Conservation (phyloP, 1,284 basidiomycete species). For the Farysia itapuensis region DNA sequence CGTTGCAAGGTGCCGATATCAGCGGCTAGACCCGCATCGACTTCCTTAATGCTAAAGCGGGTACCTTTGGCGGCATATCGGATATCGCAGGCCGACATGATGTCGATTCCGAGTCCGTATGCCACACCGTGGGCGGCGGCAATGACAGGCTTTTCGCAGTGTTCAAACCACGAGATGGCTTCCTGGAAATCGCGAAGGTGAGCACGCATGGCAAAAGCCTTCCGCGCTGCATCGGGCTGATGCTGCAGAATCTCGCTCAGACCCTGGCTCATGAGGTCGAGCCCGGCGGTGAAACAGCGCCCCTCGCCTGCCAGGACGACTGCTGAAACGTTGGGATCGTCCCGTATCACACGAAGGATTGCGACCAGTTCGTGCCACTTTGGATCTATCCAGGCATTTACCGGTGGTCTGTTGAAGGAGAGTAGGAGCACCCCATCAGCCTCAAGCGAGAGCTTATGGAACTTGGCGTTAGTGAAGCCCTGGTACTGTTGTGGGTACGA, state of each 20-base stretch:
- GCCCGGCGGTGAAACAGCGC: constrained; percentile 57
- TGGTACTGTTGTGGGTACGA: constrained; percentile 36
- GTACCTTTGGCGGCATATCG: constrained; percentile 71
- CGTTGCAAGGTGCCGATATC: constrained; percentile 87
- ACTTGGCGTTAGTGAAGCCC: constrained; percentile 20
- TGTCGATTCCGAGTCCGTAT: constrained; percentile 74
- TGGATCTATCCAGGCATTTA: constrained; percentile 52
- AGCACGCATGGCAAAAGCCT: constrained; percentile 40
- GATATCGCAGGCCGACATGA: constrained; percentile 78
- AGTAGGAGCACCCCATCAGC: constrained; percentile 47
- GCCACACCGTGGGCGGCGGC: constrained; percentile 76
- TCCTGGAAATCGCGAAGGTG: constrained; percentile 58
- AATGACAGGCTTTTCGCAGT: constrained; percentile 81
- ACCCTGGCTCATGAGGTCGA: constrained; percentile 43
- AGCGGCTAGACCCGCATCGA: constrained; percentile 83
- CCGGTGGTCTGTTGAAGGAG: constrained; percentile 48
- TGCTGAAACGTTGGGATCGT: constrained; percentile 49
- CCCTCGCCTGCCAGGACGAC: constrained; percentile 56
- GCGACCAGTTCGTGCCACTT: constrained; percentile 52
- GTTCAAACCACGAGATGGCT: constrained; percentile 62
- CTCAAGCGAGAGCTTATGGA: constrained; percentile 43
- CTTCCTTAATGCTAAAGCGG: constrained; percentile 80
- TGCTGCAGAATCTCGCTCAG: constrained; percentile 15
- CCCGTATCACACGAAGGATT: constrained; percentile 44
- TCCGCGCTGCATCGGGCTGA: constrained; percentile 49